Evolutionary conservation across 768 basidiomycete species (phyloP).

Genomic region (Dioszegia hungarica): DNA sequence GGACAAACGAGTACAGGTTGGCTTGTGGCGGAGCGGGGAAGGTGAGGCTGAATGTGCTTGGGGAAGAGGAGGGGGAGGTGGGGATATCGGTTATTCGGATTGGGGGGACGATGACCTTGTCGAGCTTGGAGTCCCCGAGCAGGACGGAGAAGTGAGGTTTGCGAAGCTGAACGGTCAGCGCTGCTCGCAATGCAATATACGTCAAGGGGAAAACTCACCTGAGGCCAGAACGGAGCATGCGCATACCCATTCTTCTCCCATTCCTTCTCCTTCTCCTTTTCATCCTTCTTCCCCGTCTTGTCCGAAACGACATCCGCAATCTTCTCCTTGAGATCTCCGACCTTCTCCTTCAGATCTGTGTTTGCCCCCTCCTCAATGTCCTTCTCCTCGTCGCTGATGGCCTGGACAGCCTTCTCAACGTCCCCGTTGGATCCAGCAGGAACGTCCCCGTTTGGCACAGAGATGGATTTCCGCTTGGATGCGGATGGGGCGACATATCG

Average conservation of each 20-base stretch:
- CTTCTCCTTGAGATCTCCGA: conserved; percentile 42
- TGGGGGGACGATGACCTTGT: conserved; percentile 81
- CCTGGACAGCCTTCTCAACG: conserved; percentile 25
- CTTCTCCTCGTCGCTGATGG: conserved; percentile 41
- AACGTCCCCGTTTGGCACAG: conserved; percentile 1
- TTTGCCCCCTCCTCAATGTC: conserved; percentile 47
- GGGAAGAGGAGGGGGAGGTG: conserved; percentile 30
- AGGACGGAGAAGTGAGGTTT: conserved; percentile 91
- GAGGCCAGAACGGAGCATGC: conserved; percentile 93
- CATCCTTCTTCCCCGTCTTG: conserved; percentile 42
- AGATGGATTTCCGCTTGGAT: neutral
- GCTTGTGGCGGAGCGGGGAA: conserved; percentile 88
- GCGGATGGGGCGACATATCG: conserved; percentile 60
- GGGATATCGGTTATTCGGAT: conserved; percentile 76
- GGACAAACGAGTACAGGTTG: conserved; percentile 83
- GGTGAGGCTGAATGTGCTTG: conserved; percentile 67
- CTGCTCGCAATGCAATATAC: neutral
- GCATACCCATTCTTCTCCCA: conserved; percentile 57
- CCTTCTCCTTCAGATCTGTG: conserved; percentile 50
- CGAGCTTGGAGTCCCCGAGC: conserved; percentile 77
- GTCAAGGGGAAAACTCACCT: conserved; percentile 58
- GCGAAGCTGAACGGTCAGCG: conserved; percentile 58
- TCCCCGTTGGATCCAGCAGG: conserved; percentile 1
- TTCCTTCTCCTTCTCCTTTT: conserved; percentile 52
- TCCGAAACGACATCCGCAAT: conserved; percentile 51